Evolutionary conservation across 805 yeast species (phyloP).

Genomic region (Sugiyamaella chiloensis): DNA sequence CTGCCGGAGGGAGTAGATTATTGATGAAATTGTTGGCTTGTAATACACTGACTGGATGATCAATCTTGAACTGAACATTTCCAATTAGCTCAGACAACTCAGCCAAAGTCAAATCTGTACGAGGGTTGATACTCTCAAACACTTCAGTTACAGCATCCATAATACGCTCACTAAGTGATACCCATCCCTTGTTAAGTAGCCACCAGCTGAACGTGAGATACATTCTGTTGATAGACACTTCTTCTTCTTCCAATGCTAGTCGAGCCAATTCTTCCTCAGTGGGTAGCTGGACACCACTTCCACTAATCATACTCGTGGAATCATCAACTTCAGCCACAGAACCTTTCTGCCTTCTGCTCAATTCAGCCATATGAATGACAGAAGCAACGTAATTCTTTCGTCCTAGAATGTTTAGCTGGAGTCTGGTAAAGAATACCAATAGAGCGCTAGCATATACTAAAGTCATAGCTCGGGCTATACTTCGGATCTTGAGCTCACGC

Average conservation of each 20-base stretch:
- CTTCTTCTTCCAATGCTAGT: conserved; percentile 27
- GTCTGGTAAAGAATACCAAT: conserved; percentile 70
- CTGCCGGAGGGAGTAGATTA: conserved; percentile 49
- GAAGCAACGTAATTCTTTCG: conserved; percentile 79
- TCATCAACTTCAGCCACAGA: conserved; percentile 26
- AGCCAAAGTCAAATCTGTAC: conserved; percentile 62
- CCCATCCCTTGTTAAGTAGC: conserved; percentile 86
- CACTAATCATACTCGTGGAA: conserved; percentile 12
- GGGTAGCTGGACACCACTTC: conserved; percentile 23
- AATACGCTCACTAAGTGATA: conserved; percentile 50
- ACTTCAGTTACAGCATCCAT: conserved; percentile 55
- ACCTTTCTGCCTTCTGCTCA: conserved; percentile 1
- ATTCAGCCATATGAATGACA: conserved; percentile 66
- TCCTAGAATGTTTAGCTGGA: conserved; percentile 86
- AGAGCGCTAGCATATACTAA: conserved; percentile 65
- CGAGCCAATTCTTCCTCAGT: conserved; percentile 28
- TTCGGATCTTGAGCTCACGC: conserved; percentile 73
- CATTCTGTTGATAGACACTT: conserved; percentile 57
- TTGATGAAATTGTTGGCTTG: conserved; percentile 28
- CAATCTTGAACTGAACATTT: conserved; percentile 36
- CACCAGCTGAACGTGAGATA: conserved; percentile 91
- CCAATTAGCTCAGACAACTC: conserved; percentile 48
- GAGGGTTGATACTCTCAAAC: conserved; percentile 64
- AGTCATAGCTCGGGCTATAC: conserved; percentile 70
- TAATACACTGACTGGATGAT: conserved; percentile 24